Evolutionary conservation across 371 early-diverging fungal species (phyloP).

Genomic region (Rhizomucor miehei): DNA sequence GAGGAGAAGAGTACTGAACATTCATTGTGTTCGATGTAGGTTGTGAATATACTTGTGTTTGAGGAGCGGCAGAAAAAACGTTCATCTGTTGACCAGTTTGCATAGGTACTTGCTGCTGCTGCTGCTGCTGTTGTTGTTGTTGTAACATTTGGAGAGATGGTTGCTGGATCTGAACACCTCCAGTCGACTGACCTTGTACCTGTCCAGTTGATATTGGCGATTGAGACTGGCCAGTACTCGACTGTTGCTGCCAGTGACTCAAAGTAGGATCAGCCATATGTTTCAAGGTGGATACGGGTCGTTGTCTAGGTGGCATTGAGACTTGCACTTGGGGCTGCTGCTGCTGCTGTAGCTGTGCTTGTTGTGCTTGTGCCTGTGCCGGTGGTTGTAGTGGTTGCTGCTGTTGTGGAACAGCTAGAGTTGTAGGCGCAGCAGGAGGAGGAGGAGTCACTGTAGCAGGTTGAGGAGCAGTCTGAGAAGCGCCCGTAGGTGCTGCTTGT

Average conservation of each 20-base stretch:
- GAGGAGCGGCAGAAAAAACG: no score
- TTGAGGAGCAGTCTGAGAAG: no score
- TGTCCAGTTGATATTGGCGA: background rate
- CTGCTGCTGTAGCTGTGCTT: slow-evolving; percentile 6
- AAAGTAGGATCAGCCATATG: slow-evolving; percentile 27
- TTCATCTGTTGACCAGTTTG: no score
- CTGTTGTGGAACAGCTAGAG: background rate
- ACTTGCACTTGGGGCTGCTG: slow-evolving; percentile 1
- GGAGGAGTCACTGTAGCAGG: no score
- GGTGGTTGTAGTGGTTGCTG: slow-evolving; percentile 1
- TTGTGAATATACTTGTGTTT: no score
- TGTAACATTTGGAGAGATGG: background rate
- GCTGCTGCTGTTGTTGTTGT: no score
- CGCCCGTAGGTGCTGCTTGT: background rate
- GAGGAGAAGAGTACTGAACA: no score
- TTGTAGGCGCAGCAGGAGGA: slow-evolving; percentile 4
- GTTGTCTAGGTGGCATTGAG: slow-evolving; percentile 17
- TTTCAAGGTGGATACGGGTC: slow-evolving; percentile 25
- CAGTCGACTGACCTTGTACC: background rate
- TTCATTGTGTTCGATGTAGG: no score
- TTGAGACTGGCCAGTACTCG: background rate
- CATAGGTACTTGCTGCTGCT: no score
- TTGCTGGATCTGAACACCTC: background rate
- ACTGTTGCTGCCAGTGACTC: slow-evolving; percentile 28
- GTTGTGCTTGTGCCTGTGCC: slow-evolving; percentile 1